Conservation (phyloP, 805 yeast species). For the Candida pseudofarinosa region DNA sequence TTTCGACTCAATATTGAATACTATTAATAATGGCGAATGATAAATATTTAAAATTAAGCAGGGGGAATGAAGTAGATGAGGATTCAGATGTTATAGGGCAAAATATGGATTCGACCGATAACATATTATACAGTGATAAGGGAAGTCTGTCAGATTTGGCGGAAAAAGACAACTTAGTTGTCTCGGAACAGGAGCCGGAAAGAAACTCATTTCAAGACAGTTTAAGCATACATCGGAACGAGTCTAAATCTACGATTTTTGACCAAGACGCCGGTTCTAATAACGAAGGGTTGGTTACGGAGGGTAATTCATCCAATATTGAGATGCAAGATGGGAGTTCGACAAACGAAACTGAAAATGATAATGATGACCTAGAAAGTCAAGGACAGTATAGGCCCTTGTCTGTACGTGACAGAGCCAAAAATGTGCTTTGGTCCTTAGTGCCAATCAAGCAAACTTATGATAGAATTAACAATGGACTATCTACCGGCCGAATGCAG, state of each 20-base stretch:
- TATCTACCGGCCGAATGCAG: constrained; percentile 41
- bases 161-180: background rate
- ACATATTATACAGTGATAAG: background rate
- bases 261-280: background rate
- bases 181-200: background rate
- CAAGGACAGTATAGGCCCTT: constrained; percentile 18
- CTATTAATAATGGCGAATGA: background rate
- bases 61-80: background rate
- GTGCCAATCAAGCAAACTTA: constrained; percentile 41
- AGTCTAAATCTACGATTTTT: background rate
- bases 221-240: background rate
- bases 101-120: background rate
- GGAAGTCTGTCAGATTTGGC: background rate
- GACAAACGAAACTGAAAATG: background rate
- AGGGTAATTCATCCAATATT: background rate
- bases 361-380: constrained; percentile 13
- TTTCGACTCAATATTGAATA: background rate
- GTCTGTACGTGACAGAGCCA: constrained; percentile 26
- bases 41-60: background rate
- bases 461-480: constrained; percentile 39
- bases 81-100: background rate
- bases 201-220: background rate
- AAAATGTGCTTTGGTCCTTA: constrained; percentile 28
- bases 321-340: background rate
- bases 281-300: background rate